Conservation (phyloP, 2,329 filamentous ascomycete species). For the Botrytis squamosa region DNA sequence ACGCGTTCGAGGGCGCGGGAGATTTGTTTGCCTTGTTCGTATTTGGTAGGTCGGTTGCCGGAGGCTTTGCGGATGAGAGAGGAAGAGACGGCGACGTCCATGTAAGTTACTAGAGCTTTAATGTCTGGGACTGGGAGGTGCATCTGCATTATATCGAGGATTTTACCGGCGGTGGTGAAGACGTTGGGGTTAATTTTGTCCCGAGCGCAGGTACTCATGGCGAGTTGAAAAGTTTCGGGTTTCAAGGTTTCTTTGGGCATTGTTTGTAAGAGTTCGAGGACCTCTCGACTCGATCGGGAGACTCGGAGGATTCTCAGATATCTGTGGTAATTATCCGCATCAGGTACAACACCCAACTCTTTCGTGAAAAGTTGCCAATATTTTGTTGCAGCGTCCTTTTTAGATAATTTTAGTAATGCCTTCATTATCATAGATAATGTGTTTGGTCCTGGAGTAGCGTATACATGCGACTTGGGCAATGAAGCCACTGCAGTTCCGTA, state of each 20-base stretch:
- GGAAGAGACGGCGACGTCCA: slow-evolving; percentile 51
- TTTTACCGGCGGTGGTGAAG: slow-evolving; percentile 60
- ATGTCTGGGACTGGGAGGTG: slow-evolving; percentile 50
- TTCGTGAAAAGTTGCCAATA: slow-evolving; percentile 78
- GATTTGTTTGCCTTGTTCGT: slow-evolving; percentile 47
- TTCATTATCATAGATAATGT: slow-evolving; percentile 68
- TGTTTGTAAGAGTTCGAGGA: slow-evolving; percentile 56
- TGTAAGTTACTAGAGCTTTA: slow-evolving; percentile 52
- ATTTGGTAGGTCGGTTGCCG: slow-evolving; percentile 38
- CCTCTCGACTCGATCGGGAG: slow-evolving; percentile 63
- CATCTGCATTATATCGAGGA: slow-evolving; percentile 63
- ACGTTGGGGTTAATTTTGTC: slow-evolving; percentile 75
- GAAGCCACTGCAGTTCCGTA: neutral
- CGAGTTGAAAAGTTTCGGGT: slow-evolving; percentile 64
- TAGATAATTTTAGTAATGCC: slow-evolving; percentile 59
- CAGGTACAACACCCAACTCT: slow-evolving; percentile 63
- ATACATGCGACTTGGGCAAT: slow-evolving; percentile 31
- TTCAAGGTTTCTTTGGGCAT: slow-evolving; percentile 50
- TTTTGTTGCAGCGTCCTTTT: slow-evolving; percentile 59
- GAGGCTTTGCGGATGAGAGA: slow-evolving; percentile 39
- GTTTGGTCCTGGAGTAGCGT: slow-evolving; percentile 52
- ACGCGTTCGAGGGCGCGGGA: slow-evolving; percentile 50
- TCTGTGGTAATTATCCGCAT: slow-evolving; percentile 66
- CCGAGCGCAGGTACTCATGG: slow-evolving; percentile 69
- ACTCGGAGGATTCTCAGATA: slow-evolving; percentile 67